Evolutionary conservation across 768 basidiomycete genomes (phyloP).

Genomic region (Boletus rex-veris): DNA sequence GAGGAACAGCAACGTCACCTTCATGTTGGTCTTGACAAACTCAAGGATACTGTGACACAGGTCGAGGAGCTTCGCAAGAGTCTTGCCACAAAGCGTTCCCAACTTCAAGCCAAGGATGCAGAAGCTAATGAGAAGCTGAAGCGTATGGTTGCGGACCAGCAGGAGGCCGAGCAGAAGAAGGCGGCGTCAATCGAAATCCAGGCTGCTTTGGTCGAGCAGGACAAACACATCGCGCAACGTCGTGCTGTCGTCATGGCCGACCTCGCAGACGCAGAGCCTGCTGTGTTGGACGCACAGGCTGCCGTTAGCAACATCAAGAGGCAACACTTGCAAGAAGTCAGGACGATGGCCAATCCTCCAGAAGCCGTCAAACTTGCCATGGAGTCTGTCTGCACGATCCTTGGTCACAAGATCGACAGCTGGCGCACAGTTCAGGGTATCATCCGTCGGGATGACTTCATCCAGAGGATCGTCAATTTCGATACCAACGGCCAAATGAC

Average conservation of each 20-base stretch:
- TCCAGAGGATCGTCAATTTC: slow-evolving; percentile 91
- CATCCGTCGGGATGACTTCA: slow-evolving; percentile 96
- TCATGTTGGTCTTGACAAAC: slow-evolving; percentile 96
- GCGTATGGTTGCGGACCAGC: slow-evolving; percentile 97
- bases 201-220: slow-evolving; percentile 88
- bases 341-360: slow-evolving; percentile 97
- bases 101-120: slow-evolving; percentile 88
- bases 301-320: slow-evolving; percentile 98
- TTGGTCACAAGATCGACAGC: slow-evolving; percentile 95
- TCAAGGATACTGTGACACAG: slow-evolving; percentile 92
- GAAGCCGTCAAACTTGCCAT: slow-evolving; percentile 97
- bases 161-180: slow-evolving; percentile 98
- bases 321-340: slow-evolving; percentile 94
- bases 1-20: slow-evolving; percentile 99
- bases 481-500: slow-evolving; percentile 92
- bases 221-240: slow-evolving; percentile 84
- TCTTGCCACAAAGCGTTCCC: slow-evolving; percentile 88
- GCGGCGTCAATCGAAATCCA: slow-evolving; percentile 94
- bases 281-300: slow-evolving; percentile 89
- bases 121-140: slow-evolving; percentile 97
- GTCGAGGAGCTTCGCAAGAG: slow-evolving; percentile 96
- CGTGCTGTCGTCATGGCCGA: slow-evolving; percentile 89
- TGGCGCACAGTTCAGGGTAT: slow-evolving; percentile 96
- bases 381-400: slow-evolving; percentile 96
- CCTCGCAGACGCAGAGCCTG: slow-evolving; percentile 96